Base-by-base conservation (phyloP, 2,329 filamentous ascomycete genomes). In the Colletotrichum navitas region DNA sequence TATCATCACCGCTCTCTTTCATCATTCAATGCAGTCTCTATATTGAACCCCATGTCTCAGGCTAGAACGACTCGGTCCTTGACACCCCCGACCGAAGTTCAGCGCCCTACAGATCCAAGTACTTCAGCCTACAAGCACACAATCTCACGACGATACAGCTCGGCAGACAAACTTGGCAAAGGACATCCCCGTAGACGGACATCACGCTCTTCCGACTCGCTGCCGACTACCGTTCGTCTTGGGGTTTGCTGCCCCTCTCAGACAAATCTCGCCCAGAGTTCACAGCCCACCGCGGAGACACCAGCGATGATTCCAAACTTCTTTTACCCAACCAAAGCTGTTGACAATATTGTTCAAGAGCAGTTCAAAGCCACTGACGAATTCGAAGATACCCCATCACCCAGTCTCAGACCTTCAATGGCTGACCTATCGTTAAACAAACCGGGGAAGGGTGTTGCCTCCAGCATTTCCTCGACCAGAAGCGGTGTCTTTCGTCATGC, bases 341-440 rank as follows among this genome's bases (percentile, higher is more conserved):
- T 16, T 24, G 21, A 18, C 14, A 12, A 24, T 54, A 12, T 18
- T 26, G 52, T 39, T 16, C 34, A 47, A 11, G 34, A 55, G 14
- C 45, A n/a, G 16, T 45, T 24, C 16, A 34, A 36, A 43, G 5
- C 51, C 2, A 24, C 34, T 12, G 76, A 75, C n/a, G 76, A 77
- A 59, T 80, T 82, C 61, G 78, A 81, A 67, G 71, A 75, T 26
- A 81, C 80, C 26, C 80, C 81, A 24, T 74, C 76, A n/a, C 77
- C 78, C 11, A 82, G 80, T 58, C 66, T 71, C 36, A 78, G 76
- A 21, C 66, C 77, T 21, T 81, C 79, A 11, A 59, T 80, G 11
- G 74, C 77, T 1, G 55, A 74, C 16, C 59, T 76, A 32, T 73
- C 75, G 24, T 29, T 63, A 3, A 72, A 76, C 12, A 66, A 72